These are phyloP conservation scores for Dillenia suffruticosa DNA, from an alignment of 164 flowering plant genomes.

Conservation along the genomic window DNA sequence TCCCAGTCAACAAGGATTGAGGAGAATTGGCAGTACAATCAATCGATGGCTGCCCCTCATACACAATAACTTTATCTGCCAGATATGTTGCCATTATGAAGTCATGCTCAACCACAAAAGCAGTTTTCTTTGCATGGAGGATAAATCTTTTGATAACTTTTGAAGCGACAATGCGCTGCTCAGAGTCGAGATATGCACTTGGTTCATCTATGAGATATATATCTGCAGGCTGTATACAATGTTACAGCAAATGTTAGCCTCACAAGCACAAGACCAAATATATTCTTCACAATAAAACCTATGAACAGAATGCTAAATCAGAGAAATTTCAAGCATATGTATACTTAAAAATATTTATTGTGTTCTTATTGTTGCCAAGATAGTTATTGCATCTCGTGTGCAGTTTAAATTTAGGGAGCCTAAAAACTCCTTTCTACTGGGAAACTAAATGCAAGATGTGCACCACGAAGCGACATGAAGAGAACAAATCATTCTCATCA, in stretches of 20 bases:
- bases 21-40: constrained; percentile 91
- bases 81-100: constrained; percentile 98
- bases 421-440: too few relatives aligned
- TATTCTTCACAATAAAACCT: too few relatives aligned
- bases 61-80: constrained; percentile 93
- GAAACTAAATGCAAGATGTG: too few relatives aligned
- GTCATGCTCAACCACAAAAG: constrained; percentile 98
- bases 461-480: too few relatives aligned
- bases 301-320: too few relatives aligned
- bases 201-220: constrained; percentile 97
- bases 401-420: too few relatives aligned
- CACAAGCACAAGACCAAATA: too few relatives aligned
- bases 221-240: constrained; percentile 83
- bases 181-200: constrained; percentile 97
- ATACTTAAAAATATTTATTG: too few relatives aligned
- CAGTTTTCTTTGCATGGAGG: constrained; percentile 97
- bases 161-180: constrained; percentile 98
- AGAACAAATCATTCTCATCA: too few relatives aligned
- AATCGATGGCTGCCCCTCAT: constrained; percentile 80
- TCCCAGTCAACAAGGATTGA: constrained; percentile 91
- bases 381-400: too few relatives aligned
- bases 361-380: too few relatives aligned
- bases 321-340: too few relatives aligned
- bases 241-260: neutral
- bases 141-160: constrained; percentile 97